Evolutionary conservation across 2,329 filamentous ascomycete species (phyloP).

Genomic region (Cladosporium sp.): DNA sequence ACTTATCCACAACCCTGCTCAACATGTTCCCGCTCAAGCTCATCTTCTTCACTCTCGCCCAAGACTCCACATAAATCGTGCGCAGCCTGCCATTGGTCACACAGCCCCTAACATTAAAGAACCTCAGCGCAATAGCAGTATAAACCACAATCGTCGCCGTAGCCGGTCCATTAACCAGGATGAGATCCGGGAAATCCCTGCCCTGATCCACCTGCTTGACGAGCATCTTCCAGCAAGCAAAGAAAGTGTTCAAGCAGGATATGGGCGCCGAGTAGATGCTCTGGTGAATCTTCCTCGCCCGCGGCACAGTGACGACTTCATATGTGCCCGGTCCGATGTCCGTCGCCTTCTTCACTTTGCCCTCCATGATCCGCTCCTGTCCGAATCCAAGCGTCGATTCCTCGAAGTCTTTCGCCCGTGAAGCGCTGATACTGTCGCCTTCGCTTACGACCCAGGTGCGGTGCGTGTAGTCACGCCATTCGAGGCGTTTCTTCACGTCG

Average conservation of each 20-base stretch:
- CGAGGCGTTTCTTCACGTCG: slow-evolving; percentile 30
- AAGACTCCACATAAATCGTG: slow-evolving; percentile 85
- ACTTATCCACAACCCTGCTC: slow-evolving; percentile 65
- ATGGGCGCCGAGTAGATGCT: slow-evolving; percentile 68
- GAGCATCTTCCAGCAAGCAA: slow-evolving; percentile 58
- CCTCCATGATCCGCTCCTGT: slow-evolving; percentile 19
- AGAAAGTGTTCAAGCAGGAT: slow-evolving; percentile 62
- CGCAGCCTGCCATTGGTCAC: slow-evolving; percentile 54
- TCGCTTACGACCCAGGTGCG: slow-evolving; percentile 78
- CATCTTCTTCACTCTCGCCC: slow-evolving; percentile 76
- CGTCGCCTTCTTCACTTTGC: slow-evolving; percentile 17
- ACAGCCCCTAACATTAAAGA: slow-evolving; percentile 41
- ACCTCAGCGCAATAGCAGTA: slow-evolving; percentile 53
- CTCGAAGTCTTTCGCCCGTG: slow-evolving; percentile 63
- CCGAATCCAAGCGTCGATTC: slow-evolving; percentile 21
- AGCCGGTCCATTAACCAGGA: slow-evolving; percentile 84
- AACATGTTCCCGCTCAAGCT: slow-evolving; percentile 83
- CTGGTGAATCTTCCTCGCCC: slow-evolving; percentile 81
- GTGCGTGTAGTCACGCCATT: slow-evolving; percentile 47
- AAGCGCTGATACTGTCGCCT: slow-evolving; percentile 68
- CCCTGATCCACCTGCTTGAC: slow-evolving; percentile 14
- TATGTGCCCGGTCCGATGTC: slow-evolving; percentile 42
- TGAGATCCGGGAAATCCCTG: slow-evolving; percentile 61
- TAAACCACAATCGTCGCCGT: slow-evolving; percentile 75
- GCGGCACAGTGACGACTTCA: slow-evolving; percentile 64